Evolutionary conservation across 164 flowering plant genomes (phyloP).

Genomic region (Chimonanthus praecox): DNA sequence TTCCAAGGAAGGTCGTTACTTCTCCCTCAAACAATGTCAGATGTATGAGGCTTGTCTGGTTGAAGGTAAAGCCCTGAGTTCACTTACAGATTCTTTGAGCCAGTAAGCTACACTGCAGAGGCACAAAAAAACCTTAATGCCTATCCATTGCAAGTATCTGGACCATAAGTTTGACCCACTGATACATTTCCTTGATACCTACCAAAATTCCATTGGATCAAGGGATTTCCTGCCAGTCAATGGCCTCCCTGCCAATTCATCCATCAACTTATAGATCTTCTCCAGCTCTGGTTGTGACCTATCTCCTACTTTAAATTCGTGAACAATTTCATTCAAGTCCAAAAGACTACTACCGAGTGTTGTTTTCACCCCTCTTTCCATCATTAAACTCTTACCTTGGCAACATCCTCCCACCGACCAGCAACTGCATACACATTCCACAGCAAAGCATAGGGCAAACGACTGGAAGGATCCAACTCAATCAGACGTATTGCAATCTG

Average conservation of each 20-base stretch:
- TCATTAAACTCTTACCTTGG: constrained; percentile 34
- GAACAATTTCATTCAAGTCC: constrained; percentile 58
- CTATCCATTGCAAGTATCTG: not conserved
- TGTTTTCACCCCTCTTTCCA: constrained; percentile 28
- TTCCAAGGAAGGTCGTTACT: too few relatives aligned
- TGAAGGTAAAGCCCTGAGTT: too few relatives aligned
- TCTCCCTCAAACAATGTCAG: too few relatives aligned
- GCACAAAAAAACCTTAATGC: not conserved
- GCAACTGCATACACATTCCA: constrained; percentile 57
- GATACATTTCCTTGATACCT: not conserved
- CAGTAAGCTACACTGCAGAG: not conserved
- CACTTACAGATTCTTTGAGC: not conserved
- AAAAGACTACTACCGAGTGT: constrained; percentile 44
- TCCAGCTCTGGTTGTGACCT: constrained; percentile 17
- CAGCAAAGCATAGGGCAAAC: constrained; percentile 38
- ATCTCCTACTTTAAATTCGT: constrained; percentile 29
- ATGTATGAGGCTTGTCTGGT: too few relatives aligned
- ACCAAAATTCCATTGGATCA: constrained; percentile 5
- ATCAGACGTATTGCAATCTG: constrained; percentile 45
- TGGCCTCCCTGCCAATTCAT: constrained; percentile 19
- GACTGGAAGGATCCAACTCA: constrained; percentile 47
- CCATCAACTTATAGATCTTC: constrained; percentile 22
- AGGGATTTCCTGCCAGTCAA: constrained; percentile 2
- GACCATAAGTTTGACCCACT: not conserved
- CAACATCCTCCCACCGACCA: constrained; percentile 61